A percentile compares a stretch with the other conserved stretches of the same genome.
Evolutionary conservation across 441 rosid genomes (phyloP).

Genomic region (Theobroma grandiflorum): DNA sequence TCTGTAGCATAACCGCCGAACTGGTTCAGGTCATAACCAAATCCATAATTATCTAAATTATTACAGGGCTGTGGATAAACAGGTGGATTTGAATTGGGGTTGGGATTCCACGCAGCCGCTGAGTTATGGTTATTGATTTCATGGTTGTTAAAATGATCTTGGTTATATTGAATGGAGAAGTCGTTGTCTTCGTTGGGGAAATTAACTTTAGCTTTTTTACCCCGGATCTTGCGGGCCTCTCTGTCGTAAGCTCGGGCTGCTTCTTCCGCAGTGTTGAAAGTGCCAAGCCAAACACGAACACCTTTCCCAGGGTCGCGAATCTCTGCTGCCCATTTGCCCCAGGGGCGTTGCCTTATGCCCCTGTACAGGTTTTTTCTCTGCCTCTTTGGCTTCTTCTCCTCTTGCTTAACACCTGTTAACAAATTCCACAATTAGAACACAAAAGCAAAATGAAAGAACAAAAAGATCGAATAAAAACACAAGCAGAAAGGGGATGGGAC

Average conservation of each 20-base stretch:
- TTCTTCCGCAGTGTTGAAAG: constrained; percentile 79
- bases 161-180: constrained; percentile 18
- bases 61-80: constrained; percentile 3
- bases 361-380: constrained; percentile 77
- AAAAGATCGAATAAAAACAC: background rate
- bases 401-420: constrained; percentile 33
- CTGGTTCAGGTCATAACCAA: constrained; percentile 38
- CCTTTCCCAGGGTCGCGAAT: constrained; percentile 86
- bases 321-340: constrained; percentile 95
- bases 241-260: constrained; percentile 85
- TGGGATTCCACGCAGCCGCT: background rate
- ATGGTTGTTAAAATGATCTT: background rate
- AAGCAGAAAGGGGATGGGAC: constrained; percentile 28
- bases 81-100: background rate
- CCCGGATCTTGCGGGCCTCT: constrained; percentile 77
- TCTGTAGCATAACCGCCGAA: background rate
- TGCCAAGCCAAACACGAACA: constrained; percentile 86
- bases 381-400: constrained; percentile 50
- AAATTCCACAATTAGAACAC: constrained; percentile 30
- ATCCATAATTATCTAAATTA: constrained; percentile 25
- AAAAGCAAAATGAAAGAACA: background rate
- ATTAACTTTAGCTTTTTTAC: constrained; percentile 76
- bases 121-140: background rate
- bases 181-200: constrained; percentile 62
- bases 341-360: constrained; percentile 81